These are phyloP conservation scores for Centrapalus pauciflorus DNA, from an alignment of 129 eudicot species.

Conservation along the genomic window DNA sequence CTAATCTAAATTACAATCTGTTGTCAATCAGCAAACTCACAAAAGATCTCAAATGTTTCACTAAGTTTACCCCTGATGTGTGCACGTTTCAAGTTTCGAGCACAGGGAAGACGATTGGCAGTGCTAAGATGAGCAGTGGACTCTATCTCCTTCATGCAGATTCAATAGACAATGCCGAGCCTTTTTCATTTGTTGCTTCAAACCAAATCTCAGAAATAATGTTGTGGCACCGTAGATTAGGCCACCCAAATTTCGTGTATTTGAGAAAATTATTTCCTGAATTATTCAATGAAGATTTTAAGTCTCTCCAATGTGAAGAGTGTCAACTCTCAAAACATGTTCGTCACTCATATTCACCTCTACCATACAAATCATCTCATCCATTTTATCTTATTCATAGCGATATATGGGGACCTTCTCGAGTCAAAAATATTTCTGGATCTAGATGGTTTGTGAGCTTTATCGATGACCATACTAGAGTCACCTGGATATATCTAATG, in stretches of 20 bases:
- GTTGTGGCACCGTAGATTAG: background rate
- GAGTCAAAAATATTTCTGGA: background rate
- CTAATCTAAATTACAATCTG: background rate
- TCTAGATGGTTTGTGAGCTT: background rate
- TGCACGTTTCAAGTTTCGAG: background rate
- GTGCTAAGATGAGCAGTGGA: background rate
- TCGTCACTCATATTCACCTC: background rate
- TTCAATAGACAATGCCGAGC: no score
- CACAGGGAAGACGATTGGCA: constrained; percentile 6
- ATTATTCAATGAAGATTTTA: background rate
- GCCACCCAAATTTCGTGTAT: background rate
- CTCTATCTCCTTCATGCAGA: background rate
- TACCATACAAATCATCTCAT: background rate
- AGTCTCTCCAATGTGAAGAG: background rate
- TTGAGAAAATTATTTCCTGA: background rate
- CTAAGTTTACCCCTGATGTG: background rate
- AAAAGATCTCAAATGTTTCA: background rate
- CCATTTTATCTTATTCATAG: background rate
- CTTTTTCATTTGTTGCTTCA: background rate
- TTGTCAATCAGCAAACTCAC: background rate
- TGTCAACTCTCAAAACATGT: background rate
- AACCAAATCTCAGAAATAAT: background rate
- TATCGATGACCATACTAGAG: no score
- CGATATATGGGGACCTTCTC: background rate
- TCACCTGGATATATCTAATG: no score